Evolutionary conservation across 129 eudicot species (phyloP).

Genomic region (Ambrosia trifida): DNA sequence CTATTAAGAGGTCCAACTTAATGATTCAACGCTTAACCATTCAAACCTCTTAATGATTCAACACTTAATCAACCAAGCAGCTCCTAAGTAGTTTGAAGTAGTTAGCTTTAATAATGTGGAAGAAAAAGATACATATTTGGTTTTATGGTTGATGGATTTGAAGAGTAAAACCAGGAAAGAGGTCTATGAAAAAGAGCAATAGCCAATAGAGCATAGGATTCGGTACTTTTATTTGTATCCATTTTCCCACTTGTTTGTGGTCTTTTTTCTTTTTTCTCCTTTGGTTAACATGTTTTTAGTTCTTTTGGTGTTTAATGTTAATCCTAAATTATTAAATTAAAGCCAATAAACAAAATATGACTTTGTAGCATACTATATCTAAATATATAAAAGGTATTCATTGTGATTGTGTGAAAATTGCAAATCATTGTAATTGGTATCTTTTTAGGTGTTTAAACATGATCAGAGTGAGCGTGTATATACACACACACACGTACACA

Average conservation of each 20-base stretch:
- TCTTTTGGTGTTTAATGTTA: neutral
- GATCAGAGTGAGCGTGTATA: too few relatives aligned
- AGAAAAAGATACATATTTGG: neutral
- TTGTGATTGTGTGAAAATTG: neutral
- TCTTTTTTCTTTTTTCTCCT: neutral
- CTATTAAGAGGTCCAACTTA: too few relatives aligned
- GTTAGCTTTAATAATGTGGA: too few relatives aligned
- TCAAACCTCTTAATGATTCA: too few relatives aligned
- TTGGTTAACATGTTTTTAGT: neutral
- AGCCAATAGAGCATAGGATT: conserved; percentile 27
- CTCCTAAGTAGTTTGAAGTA: too few relatives aligned
- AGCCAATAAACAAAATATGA: conserved; percentile 5
- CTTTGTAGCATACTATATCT: conserved; percentile 9
- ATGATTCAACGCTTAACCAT: too few relatives aligned
- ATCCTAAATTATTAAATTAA: neutral
- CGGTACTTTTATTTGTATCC: conserved; percentile 35
- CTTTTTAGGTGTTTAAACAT: too few relatives aligned
- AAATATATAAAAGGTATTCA: neutral
- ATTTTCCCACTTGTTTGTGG: conserved; percentile 21
- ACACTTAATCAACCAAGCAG: too few relatives aligned
- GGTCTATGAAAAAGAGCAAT: neutral
- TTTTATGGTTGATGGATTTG: neutral
- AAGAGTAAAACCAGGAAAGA: neutral
- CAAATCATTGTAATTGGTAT: neutral
- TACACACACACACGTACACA: too few relatives aligned